Evolutionary conservation across 306 rosid genomes (phyloP).

Genomic region (Quercus parvula): DNA sequence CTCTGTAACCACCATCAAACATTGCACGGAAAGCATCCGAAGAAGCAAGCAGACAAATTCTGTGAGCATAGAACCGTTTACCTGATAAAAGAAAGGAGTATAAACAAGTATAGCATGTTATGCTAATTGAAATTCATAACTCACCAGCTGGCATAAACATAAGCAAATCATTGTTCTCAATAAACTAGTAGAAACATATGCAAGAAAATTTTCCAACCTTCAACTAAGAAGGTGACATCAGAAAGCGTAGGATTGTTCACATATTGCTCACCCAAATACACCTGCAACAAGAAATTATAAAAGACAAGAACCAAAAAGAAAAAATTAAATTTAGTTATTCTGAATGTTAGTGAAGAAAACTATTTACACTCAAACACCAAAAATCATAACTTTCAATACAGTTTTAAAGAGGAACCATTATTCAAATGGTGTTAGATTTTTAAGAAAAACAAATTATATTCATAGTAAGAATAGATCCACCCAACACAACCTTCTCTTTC

Average conservation of each 20-base stretch:
- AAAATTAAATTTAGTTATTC: background rate
- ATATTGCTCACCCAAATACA: constrained; percentile 86
- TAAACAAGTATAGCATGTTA: background rate
- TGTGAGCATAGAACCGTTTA: constrained; percentile 88
- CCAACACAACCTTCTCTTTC: too few species aligned
- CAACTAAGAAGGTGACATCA: constrained; percentile 89
- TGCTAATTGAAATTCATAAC: background rate
- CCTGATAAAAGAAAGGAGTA: constrained; percentile 42
- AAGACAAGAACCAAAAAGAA: constrained; percentile 1
- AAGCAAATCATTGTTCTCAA: background rate
- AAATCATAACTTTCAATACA: background rate
- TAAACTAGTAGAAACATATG: background rate
- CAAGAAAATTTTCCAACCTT: constrained; percentile 45
- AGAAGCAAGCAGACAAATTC: constrained; percentile 93
- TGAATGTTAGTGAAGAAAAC: too few species aligned
- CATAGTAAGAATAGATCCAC: too few species aligned
- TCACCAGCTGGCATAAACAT: background rate
- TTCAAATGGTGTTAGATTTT: background rate
- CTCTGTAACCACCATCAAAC: constrained; percentile 99
- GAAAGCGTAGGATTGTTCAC: constrained; percentile 84
- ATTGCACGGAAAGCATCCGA: constrained; percentile 98
- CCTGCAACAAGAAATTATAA: constrained; percentile 49
- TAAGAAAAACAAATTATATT: too few species aligned
- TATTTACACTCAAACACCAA: background rate
- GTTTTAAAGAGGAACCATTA: background rate